Percentiles rank a stretch among this genome's conserved stretches.
Evolutionary conservation across 108 stramenopile species (phyloP).

Genomic region (Chaetoceros tenuissimus): DNA sequence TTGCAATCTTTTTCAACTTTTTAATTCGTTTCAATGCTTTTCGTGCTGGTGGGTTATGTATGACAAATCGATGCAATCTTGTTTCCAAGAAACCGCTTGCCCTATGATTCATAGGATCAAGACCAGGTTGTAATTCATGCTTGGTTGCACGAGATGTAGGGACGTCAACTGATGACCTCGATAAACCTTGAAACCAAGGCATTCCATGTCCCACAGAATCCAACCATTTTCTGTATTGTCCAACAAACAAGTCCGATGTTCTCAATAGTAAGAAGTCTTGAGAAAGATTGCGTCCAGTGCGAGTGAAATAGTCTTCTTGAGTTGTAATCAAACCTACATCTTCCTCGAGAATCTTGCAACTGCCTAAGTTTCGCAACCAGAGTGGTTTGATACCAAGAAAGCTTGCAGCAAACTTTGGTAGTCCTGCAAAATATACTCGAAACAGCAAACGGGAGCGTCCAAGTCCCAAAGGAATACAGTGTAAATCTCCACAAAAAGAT

Average conservation of each 20-base stretch:
- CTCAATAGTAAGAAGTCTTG: slow-evolving; percentile 19
- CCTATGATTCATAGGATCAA: slow-evolving; percentile 11
- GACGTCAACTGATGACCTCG: background rate
- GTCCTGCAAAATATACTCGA: slow-evolving; percentile 12
- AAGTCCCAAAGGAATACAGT: slow-evolving; percentile 24
- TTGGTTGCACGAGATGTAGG: no score
- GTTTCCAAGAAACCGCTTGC: slow-evolving; percentile 7
- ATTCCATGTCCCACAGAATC: slow-evolving; percentile 27
- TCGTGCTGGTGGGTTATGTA: slow-evolving; percentile 9
- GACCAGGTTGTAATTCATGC: background rate
- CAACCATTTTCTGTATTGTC: slow-evolving; percentile 18
- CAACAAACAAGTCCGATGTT: slow-evolving; percentile 19
- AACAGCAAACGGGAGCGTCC: slow-evolving; percentile 22
- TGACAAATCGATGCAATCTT: slow-evolving; percentile 22
- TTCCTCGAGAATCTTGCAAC: slow-evolving; percentile 30
- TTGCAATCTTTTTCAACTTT: background rate
- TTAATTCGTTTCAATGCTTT: slow-evolving; percentile 8
- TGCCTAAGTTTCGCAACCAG: slow-evolving; percentile 17
- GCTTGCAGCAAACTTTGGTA: slow-evolving; percentile 6
- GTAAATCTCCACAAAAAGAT: slow-evolving; percentile 20
- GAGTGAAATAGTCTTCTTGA: slow-evolving; percentile 24
- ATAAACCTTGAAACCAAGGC: slow-evolving; percentile 22
- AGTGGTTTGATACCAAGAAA: slow-evolving; percentile 13
- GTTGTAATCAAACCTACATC: slow-evolving; percentile 28
- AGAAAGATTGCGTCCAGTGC: slow-evolving; percentile 8